Base-by-base conservation (phyloP, 2,329 filamentous ascomycete species). In the Aspergillus phoenicis region DNA sequence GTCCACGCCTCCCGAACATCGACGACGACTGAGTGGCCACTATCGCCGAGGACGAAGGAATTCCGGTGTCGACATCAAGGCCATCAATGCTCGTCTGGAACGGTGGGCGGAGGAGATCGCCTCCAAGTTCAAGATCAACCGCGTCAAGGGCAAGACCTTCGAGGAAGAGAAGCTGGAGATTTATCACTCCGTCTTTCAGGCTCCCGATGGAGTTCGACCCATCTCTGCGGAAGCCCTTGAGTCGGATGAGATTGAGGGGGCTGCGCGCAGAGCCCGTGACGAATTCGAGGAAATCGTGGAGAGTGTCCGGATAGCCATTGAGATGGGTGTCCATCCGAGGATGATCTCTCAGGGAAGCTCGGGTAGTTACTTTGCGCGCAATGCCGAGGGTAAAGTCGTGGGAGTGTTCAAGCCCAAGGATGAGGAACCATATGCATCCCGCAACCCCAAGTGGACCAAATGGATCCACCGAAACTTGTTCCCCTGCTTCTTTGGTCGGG, bases 391-490 rank as follows among this genome's bases (percentile, higher is more conserved):
- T 55, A 97, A 96, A 80, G 91, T 97, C 15, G 92, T 99, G 4
- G 95, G 93, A 38, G 95, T 99, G 4, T 99, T 99, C 81, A 99
- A 99, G 77, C 95, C 95, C 45, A 99, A 99, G 79, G 95, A 99
- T 70, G 95, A 99, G 79, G 96, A 99, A 77, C 95, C 95, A 0
- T 99, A 97, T 73, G 95, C 95, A 1, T 95, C 91, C 33, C 90
- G 92, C 68, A 99, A 99, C 73, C 95, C 95, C 5, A 99, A 99
- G 76, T 98, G 94, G 94, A 98, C 96, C 69, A 99, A 99, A 79
- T 99, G 95, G 95, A 93, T 99, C 80, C 95, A 99, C 77, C 85
- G 95, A 65, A 99, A 99, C 75, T 75, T 99, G 66, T 98, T 99
- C 69, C 95, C 95, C 8, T 99, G 96, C 80, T 97, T 91, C 77